Conservation (phyloP, 257 asterid species). For the Solanum boliviense region DNA sequence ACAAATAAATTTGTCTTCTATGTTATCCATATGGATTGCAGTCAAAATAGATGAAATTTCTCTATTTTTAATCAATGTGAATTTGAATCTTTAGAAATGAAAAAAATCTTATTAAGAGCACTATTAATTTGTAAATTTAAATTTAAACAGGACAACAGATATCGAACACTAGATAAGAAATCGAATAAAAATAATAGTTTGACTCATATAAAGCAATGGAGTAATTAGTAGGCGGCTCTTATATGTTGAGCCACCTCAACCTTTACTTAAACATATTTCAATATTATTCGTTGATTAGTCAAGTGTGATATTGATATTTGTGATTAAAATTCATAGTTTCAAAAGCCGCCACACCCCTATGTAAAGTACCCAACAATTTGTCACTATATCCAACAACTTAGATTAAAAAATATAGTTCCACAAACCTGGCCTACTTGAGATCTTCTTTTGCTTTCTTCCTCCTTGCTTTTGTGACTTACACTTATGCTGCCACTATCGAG, state of each 20-base stretch:
- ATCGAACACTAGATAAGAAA: background rate
- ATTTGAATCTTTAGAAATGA: too few relatives aligned
- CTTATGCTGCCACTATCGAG: conserved; percentile 9
- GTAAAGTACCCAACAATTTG: background rate
- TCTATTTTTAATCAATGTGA: background rate
- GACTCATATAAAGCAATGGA: background rate
- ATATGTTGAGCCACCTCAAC: background rate
- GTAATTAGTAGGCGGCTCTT: background rate
- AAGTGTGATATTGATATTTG: background rate
- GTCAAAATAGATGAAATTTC: too few relatives aligned
- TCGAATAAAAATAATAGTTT: too few relatives aligned
- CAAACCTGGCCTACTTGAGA: background rate
- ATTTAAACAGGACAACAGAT: accelerated
- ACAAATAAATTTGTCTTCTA: background rate
- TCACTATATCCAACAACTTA: background rate
- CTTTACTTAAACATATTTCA: background rate
- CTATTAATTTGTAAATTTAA: accelerated
- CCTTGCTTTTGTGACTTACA: background rate
- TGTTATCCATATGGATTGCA: background rate
- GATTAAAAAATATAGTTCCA: background rate
- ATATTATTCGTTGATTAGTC: background rate
- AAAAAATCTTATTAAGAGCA: background rate
- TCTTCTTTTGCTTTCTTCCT: background rate
- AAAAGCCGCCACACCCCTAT: conserved; percentile 1
- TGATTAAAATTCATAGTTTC: background rate